Conservation (phyloP, 352 stramenopile genomes). For the Plasmopara viticola region DNA sequence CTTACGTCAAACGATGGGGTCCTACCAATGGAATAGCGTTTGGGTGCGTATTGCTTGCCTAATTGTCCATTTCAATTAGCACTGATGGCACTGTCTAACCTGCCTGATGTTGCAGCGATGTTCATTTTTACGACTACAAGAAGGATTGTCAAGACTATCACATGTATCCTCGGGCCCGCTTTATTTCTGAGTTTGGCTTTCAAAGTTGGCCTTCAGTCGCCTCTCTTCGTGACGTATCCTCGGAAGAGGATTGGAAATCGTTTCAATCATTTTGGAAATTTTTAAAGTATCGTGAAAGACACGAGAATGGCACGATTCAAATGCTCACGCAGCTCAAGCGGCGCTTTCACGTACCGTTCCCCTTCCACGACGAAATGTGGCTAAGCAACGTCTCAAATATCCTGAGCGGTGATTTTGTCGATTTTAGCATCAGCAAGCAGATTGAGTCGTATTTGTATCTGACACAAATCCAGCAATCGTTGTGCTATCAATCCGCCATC, state of each 20-base stretch:
- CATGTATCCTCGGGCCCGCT: slow-evolving; percentile 65
- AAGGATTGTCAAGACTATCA: slow-evolving; percentile 66
- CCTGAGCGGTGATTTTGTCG: slow-evolving; percentile 19
- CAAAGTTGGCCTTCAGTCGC: slow-evolving; percentile 65
- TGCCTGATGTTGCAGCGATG: slow-evolving; percentile 36
- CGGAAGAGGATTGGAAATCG: slow-evolving; percentile 44
- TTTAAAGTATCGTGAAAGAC: slow-evolving; percentile 75
- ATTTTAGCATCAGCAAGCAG: slow-evolving; percentile 35
- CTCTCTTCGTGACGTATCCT: slow-evolving; percentile 47
- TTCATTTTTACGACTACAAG: slow-evolving; percentile 84
- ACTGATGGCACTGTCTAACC: slow-evolving; percentile 2
- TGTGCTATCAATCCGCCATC: slow-evolving; percentile 79
- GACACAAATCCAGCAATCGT: slow-evolving; percentile 69
- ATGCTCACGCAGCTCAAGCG: slow-evolving; percentile 66
- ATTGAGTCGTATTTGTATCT: slow-evolving; percentile 67
- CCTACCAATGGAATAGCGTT: slow-evolving; percentile 46
- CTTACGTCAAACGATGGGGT: slow-evolving; percentile 83
- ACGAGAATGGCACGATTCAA: slow-evolving; percentile 67
- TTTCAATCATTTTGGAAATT: slow-evolving; percentile 70
- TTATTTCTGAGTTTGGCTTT: slow-evolving; percentile 86
- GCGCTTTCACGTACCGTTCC: slow-evolving; percentile 66
- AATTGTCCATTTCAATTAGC: background rate
- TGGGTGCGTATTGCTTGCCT: slow-evolving; percentile 31
- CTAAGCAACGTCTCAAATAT: slow-evolving; percentile 22
- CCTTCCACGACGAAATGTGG: slow-evolving; percentile 54